A percentile compares a stretch with the other conserved stretches of the same genome.
Conservation (phyloP, 2,329 filamentous ascomycete genomes). For the Neonectria sp. region DNA sequence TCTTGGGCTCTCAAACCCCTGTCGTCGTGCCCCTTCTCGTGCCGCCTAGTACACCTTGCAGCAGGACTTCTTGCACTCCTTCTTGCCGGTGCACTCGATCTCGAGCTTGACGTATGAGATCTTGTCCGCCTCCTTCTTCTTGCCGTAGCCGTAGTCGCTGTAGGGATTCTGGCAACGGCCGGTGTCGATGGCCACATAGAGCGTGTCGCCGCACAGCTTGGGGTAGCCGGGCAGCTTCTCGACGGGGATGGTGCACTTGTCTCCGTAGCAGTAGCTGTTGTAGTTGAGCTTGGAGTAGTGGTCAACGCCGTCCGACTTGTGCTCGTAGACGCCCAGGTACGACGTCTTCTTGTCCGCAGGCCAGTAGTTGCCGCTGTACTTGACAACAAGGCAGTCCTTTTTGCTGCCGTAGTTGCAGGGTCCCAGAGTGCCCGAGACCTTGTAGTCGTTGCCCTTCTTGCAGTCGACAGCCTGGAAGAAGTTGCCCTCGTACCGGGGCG, state of each 20-base stretch:
- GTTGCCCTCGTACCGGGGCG: conserved; percentile 26
- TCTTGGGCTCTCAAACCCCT: not conserved
- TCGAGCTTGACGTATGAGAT: conserved; percentile 21
- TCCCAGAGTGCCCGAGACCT: conserved; percentile 32
- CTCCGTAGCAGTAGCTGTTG: conserved; percentile 36
- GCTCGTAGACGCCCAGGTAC: conserved; percentile 36
- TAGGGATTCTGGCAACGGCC: conserved; percentile 34
- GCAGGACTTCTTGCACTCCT: conserved; percentile 27
- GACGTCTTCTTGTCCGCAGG: conserved; percentile 35
- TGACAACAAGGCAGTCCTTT: conserved; percentile 35
- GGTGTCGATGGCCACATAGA: conserved; percentile 38
- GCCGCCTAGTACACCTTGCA: conserved; percentile 14
- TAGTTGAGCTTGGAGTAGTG: conserved; percentile 35
- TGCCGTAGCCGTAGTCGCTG: conserved; percentile 11
- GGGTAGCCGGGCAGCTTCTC: conserved; percentile 36
- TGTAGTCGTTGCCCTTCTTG: conserved; percentile 34
- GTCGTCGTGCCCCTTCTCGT: no score
- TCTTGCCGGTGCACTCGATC: conserved; percentile 25
- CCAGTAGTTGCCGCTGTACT: conserved; percentile 32
- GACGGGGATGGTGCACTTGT: conserved; percentile 39
- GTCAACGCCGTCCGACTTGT: not conserved
- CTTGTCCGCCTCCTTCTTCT: conserved; percentile 12
- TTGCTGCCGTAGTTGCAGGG: conserved; percentile 28
- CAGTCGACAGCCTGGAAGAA: conserved; percentile 29
- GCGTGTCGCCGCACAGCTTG: conserved; percentile 29